A percentile compares a stretch with the other conserved stretches of the same genome.
These are phyloP conservation scores for Populus pruinosa DNA, from an alignment of 345 rosid species.

Conservation along the genomic window DNA sequence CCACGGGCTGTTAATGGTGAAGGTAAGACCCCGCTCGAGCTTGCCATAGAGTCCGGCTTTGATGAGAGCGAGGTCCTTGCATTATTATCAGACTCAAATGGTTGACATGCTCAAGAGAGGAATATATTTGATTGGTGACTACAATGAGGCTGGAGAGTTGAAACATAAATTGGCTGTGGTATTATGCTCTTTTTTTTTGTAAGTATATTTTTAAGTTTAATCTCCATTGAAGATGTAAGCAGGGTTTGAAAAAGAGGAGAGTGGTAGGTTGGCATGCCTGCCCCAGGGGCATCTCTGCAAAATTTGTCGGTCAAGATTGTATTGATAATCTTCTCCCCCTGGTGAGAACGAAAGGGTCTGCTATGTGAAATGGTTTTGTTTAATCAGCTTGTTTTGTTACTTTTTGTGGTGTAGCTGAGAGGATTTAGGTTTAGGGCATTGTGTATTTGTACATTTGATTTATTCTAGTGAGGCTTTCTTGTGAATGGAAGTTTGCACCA, in stretches of 20 bases:
- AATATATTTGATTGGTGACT: slow-evolving; percentile 1
- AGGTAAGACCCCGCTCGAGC: slow-evolving; percentile 62
- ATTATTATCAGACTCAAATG: slow-evolving; percentile 60
- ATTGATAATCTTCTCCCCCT: slow-evolving; percentile 12
- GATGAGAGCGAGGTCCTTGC: slow-evolving; percentile 58
- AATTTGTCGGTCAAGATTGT: slow-evolving; percentile 17
- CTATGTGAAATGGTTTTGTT: slow-evolving; percentile 21
- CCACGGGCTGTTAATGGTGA: slow-evolving; percentile 53
- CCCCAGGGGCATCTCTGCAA: slow-evolving; percentile 32
- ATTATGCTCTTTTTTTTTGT: slow-evolving; percentile 17
- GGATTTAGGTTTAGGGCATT: slow-evolving; percentile 27
- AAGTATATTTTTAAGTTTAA: slow-evolving; percentile 25
- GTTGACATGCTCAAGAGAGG: slow-evolving; percentile 26
- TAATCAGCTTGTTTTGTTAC: slow-evolving; percentile 19
- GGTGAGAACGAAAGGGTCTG: slow-evolving; percentile 2
- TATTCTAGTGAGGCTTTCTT: slow-evolving; percentile 21
- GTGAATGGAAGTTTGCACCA: neutral
- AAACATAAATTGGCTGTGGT: slow-evolving; percentile 16
- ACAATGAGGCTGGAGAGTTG: slow-evolving; percentile 20
- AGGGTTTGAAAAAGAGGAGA: slow-evolving; percentile 20
- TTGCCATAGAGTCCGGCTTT: slow-evolving; percentile 57
- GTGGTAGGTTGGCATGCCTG: slow-evolving; percentile 44
- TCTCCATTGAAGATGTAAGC: slow-evolving; percentile 22
- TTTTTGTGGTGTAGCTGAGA: slow-evolving; percentile 20
- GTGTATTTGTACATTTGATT: slow-evolving; percentile 35